These are phyloP conservation scores for Lathyrus tuberosus DNA, from an alignment of 306 rosid species.

Conservation along the genomic window DNA sequence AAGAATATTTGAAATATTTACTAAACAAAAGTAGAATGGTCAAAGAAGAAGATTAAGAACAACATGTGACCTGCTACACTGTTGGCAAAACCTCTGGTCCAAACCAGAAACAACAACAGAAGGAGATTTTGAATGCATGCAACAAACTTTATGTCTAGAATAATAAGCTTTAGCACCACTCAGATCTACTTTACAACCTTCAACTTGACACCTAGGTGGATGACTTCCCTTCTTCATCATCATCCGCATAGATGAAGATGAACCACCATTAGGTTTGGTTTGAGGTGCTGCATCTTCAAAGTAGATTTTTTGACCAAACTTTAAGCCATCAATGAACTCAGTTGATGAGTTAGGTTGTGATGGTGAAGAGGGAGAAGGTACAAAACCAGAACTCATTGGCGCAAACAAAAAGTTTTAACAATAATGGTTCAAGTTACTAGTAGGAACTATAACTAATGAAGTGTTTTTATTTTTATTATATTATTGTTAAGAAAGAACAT, in stretches of 20 bases:
- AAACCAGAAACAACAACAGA: constrained; percentile 68
- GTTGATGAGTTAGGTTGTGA: constrained; percentile 36
- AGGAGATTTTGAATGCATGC: constrained; percentile 79
- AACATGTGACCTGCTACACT: constrained; percentile 72
- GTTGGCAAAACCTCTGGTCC: constrained; percentile 91
- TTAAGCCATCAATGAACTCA: constrained; percentile 67
- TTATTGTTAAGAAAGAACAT: neutral
- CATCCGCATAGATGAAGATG: constrained; percentile 35
- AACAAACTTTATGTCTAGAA: constrained; percentile 83
- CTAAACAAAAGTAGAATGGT: neutral
- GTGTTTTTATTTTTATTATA: no score
- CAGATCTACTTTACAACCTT: constrained; percentile 85
- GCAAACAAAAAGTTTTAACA: neutral
- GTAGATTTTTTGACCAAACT: constrained; percentile 71
- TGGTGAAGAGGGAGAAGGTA: constrained; percentile 43
- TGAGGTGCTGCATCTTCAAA: constrained; percentile 55
- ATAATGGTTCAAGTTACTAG: neutral
- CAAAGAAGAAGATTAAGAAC: neutral
- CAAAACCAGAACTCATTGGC: constrained; percentile 52
- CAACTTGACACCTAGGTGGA: constrained; percentile 86
- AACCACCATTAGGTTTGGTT: constrained; percentile 30
- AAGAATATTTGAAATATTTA: neutral
- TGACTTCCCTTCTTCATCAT: constrained; percentile 55
- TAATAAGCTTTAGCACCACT: constrained; percentile 79
- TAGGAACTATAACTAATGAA: neutral